A percentile compares a stretch with the other conserved stretches of the same genome.
These are phyloP conservation scores for Aureobasidium vineae DNA, from an alignment of 2,329 filamentous ascomycete genomes.

Conservation along the genomic window DNA sequence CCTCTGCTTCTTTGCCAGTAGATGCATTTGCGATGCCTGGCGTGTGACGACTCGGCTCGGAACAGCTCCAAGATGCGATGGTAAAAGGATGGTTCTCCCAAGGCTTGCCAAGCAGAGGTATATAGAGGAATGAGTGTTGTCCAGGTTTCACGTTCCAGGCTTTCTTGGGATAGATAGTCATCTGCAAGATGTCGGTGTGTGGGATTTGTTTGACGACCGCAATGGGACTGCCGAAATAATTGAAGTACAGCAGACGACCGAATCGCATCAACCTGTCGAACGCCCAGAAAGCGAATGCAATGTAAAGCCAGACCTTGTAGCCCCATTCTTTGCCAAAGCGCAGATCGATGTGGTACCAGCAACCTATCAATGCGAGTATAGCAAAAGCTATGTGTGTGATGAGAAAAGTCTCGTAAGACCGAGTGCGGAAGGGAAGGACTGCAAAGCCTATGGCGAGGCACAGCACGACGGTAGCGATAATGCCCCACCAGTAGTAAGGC, in stretches of 20 bases:
- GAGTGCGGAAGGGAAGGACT: slow-evolving; percentile 41
- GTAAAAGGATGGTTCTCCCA: slow-evolving; percentile 60
- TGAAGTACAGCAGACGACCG: slow-evolving; percentile 36
- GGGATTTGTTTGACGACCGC: slow-evolving; percentile 41
- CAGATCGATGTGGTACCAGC: slow-evolving; percentile 46
- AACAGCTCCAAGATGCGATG: slow-evolving; percentile 37
- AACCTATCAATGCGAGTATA: slow-evolving; percentile 45
- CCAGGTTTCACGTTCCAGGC: slow-evolving; percentile 39
- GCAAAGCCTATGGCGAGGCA: slow-evolving; percentile 39
- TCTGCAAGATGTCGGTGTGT: slow-evolving; percentile 38
- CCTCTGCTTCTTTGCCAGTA: neutral
- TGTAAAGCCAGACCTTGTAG: slow-evolving; percentile 52
- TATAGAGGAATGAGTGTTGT: slow-evolving; percentile 50
- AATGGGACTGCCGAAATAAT: slow-evolving; percentile 40
- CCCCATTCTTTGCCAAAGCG: slow-evolving; percentile 44
- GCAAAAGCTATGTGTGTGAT: slow-evolving; percentile 46
- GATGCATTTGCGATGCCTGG: neutral
- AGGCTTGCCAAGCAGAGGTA: slow-evolving; percentile 44
- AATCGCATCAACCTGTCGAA: slow-evolving; percentile 50
- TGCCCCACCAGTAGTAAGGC: slow-evolving; percentile 49
- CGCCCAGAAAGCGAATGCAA: slow-evolving; percentile 46
- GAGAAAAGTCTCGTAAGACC: slow-evolving; percentile 49
- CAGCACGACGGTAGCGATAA: slow-evolving; percentile 41
- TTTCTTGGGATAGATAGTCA: slow-evolving; percentile 45
- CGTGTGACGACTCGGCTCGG: slow-evolving; percentile 18